Evolutionary conservation across 352 stramenopile species (phyloP).

Genomic region (Globisporangium canariense): DNA sequence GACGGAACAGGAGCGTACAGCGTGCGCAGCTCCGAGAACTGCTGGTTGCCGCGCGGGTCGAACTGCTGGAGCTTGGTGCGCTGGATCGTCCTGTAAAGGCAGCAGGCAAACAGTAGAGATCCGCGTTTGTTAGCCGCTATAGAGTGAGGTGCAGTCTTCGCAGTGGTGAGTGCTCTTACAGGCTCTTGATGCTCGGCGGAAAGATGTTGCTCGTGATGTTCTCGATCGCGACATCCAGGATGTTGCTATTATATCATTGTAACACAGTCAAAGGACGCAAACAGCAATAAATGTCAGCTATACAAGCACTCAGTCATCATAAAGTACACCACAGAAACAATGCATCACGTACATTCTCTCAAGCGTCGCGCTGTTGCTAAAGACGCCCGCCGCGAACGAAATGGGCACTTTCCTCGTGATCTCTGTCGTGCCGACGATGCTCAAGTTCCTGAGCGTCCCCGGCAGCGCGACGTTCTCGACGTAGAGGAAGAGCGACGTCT

Average conservation of each 20-base stretch:
- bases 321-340: not conserved
- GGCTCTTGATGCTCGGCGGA: conserved; percentile 41
- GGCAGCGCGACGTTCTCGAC: conserved; percentile 55
- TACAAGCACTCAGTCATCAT: not conserved
- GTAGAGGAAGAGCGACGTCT: conserved; percentile 56
- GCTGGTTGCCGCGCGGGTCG: conserved; percentile 41
- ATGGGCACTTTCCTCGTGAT: conserved; percentile 55
- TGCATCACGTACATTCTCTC: conserved; percentile 39
- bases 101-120: not conserved
- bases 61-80: conserved; percentile 57
- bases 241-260: conserved; percentile 23
- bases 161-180: conserved; percentile 30
- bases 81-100: conserved; percentile 48
- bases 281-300: not conserved
- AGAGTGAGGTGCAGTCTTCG: no score
- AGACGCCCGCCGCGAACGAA: conserved; percentile 46
- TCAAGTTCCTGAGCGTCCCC: conserved; percentile 52
- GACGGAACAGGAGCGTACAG: conserved; percentile 38
- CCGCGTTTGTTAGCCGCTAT: no score
- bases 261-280: not conserved
- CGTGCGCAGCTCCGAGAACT: conserved; percentile 39
- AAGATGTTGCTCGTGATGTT: conserved; percentile 72
- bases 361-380: conserved; percentile 38
- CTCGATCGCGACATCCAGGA: conserved; percentile 55
- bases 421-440: conserved; percentile 51